Conservation (phyloP, 805 yeast genomes). For the Wickerhamiella qilinensis region DNA sequence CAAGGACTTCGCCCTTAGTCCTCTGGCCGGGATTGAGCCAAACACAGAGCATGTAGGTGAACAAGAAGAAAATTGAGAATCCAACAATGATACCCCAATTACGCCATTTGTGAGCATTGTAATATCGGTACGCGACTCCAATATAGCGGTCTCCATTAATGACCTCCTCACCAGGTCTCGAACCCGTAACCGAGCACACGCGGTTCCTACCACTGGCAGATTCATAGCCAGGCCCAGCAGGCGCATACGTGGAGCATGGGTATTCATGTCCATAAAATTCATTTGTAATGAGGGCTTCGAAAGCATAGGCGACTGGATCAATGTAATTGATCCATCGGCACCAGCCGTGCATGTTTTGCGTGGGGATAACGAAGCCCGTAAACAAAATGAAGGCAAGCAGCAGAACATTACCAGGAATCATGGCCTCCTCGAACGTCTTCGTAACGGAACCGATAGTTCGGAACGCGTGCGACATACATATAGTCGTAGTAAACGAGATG, state of each 20-base stretch:
- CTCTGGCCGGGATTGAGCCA: conserved; percentile 19
- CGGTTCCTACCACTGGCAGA: conserved; percentile 24
- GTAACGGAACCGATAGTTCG: conserved; percentile 36
- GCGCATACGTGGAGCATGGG: conserved; percentile 38
- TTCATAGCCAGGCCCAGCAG: conserved; percentile 28
- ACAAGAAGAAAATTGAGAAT: conserved; percentile 27
- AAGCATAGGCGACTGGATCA: conserved; percentile 40
- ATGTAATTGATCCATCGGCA: conserved; percentile 47
- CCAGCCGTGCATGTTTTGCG: conserved; percentile 51
- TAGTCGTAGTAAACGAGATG: conserved; percentile 29
- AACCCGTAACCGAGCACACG: conserved; percentile 48
- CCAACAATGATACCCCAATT: conserved; percentile 54
- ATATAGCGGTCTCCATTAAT: conserved; percentile 51
- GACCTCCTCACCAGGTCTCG: conserved; percentile 33
- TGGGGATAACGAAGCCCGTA: conserved; percentile 46
- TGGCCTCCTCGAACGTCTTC: conserved; percentile 38
- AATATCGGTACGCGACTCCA: conserved; percentile 31
- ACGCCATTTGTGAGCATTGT: conserved; percentile 56
- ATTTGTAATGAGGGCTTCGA: conserved; percentile 39
- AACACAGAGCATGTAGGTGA: conserved; percentile 21
- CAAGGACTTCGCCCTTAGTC: conserved; percentile 20
- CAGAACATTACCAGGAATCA: conserved; percentile 41
- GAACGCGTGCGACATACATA: conserved; percentile 36
- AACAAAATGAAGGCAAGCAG: conserved; percentile 36
- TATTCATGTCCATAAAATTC: conserved; percentile 46